Evolutionary conservation across 257 asterid species (phyloP).

Genomic region (Vinca minor): DNA sequence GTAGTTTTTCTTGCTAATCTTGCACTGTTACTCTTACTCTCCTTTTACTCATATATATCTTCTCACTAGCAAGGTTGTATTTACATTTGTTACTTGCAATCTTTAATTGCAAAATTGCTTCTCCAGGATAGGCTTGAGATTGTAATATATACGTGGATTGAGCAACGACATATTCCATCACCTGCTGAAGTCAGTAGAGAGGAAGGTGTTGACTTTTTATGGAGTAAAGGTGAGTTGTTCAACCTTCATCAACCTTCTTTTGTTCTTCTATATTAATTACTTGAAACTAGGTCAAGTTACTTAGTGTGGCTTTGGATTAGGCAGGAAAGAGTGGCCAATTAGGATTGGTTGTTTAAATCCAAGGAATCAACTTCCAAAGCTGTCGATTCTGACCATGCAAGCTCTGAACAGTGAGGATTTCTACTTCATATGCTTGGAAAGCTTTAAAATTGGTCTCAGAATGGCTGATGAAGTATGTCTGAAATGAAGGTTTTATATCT

Average conservation of each 20-base stretch:
- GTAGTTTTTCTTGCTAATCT: not conserved
- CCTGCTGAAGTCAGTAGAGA: constrained; percentile 83
- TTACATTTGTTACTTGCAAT: not conserved
- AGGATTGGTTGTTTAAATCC: constrained; percentile 73
- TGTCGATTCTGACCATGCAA: constrained; percentile 50
- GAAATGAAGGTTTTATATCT: not conserved
- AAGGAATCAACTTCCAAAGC: constrained; percentile 40
- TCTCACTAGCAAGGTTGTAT: not conserved
- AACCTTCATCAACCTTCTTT: not conserved
- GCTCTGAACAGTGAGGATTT: constrained; percentile 40
- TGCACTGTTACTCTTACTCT: no score
- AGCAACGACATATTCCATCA: constrained; percentile 55
- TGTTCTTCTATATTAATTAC: constrained; percentile 1
- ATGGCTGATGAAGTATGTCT: constrained; percentile 38
- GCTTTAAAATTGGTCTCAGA: constrained; percentile 26
- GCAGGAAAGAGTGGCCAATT: constrained; percentile 52
- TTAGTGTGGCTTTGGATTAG: constrained; percentile 35
- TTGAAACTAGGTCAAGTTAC: constrained; percentile 13
- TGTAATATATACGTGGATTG: constrained; percentile 58
- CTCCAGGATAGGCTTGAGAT: constrained; percentile 85
- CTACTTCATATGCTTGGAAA: constrained; percentile 68
- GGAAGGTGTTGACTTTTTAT: constrained; percentile 52
- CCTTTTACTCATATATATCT: not conserved
- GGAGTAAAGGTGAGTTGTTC: constrained; percentile 51
- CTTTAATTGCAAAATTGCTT: not conserved